Evolutionary conservation across 192 early-diverging fungal genomes (phyloP).

Genomic region (Coemansia sp.): DNA sequence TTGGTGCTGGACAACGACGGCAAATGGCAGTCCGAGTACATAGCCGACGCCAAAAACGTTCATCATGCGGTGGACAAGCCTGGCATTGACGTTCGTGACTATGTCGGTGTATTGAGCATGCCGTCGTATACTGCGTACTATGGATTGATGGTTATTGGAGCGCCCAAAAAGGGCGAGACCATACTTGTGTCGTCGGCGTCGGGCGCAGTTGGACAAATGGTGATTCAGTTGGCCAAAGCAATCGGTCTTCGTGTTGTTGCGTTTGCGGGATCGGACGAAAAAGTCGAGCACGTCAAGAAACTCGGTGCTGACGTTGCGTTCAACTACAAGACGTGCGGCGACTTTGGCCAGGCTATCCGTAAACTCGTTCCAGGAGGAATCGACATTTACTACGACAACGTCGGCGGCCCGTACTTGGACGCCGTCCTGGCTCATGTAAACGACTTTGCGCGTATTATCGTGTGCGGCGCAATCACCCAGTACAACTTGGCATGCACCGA

Average conservation of each 20-base stretch:
- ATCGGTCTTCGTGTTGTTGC: slow-evolving; percentile 80
- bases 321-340: slow-evolving; percentile 84
- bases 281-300: slow-evolving; percentile 69
- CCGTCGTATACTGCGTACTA: slow-evolving; percentile 76
- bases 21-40: slow-evolving; percentile 62
- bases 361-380: slow-evolving; percentile 71
- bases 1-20: slow-evolving; percentile 58
- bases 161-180: slow-evolving; percentile 80
- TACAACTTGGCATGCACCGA: slow-evolving; percentile 58
- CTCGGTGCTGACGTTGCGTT: slow-evolving; percentile 80
- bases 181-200: slow-evolving; percentile 78
- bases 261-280: slow-evolving; percentile 79
- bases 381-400: slow-evolving; percentile 87
- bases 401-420: slow-evolving; percentile 79
- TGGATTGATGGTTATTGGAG: slow-evolving; percentile 61
- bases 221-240: slow-evolving; percentile 76
- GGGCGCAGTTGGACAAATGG: slow-evolving; percentile 73
- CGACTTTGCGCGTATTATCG: slow-evolving; percentile 61
- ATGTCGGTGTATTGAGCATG: slow-evolving; percentile 68
- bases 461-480: slow-evolving; percentile 76
- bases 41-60: slow-evolving; percentile 30
- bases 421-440: slow-evolving; percentile 65
- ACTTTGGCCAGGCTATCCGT: slow-evolving; percentile 52
- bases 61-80: slow-evolving; percentile 7
- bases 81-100: slow-evolving; percentile 10